phyloP scores from a whole-genome alignment of 2,329 filamentous ascomycete genomes.

The Fusarium pseudocircinatum region DNA sequence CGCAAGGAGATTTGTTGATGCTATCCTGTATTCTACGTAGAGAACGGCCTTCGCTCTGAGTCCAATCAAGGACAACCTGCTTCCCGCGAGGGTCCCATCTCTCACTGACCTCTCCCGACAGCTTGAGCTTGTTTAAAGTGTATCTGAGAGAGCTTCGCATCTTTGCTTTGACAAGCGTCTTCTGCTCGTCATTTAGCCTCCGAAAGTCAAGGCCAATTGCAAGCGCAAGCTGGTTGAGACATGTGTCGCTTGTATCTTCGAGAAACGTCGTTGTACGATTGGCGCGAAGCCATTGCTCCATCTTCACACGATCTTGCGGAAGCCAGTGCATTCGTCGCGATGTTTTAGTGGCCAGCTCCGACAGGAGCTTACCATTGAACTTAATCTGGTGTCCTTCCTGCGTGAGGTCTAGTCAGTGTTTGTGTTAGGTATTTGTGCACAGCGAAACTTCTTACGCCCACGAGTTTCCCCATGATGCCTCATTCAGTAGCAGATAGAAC shows the following conservation, averaged over 20 bases:
- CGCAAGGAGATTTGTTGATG: rapidly evolving
- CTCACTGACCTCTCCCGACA: neutral
- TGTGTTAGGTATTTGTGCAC: neutral
- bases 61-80: neutral
- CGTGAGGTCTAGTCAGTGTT: neutral
- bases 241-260: neutral
- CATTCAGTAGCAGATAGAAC: neutral
- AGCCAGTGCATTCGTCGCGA: neutral
- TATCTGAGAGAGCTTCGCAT: neutral
- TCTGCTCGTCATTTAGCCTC: neutral
- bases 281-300: neutral
- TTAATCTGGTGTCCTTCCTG: neutral
- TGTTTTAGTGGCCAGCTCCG: neutral
- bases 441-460: neutral
- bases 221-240: neutral
- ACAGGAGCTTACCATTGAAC: neutral
- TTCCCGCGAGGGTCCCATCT: neutral
- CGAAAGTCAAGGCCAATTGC: neutral
- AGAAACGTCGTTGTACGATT: neutral
- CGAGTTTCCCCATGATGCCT: neutral
- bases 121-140: neutral
- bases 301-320: neutral
- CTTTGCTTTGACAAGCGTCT: neutral
- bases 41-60: neutral
- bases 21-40: rapidly evolving